Percentiles rank a stretch among this genome's conserved stretches.
Conservation (phyloP, 2,329 filamentous ascomycete species). For the Colletotrichum magnum region DNA sequence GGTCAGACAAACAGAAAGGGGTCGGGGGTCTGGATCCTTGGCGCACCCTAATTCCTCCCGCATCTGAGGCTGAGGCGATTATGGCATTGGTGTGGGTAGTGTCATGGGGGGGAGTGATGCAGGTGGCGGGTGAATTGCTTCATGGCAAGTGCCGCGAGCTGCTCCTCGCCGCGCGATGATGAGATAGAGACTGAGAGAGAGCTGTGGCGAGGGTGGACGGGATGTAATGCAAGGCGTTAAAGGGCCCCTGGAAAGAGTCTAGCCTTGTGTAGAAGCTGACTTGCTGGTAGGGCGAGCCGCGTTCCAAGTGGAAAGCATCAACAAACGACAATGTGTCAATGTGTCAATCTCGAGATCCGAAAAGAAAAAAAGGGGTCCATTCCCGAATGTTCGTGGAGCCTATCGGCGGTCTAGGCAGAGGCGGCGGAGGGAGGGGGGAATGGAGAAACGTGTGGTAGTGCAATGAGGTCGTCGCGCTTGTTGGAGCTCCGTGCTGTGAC, state of each 20-base stretch:
- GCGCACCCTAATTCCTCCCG: conserved; percentile 18
- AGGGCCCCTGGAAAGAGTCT: not conserved
- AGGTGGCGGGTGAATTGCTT: conserved; percentile 38
- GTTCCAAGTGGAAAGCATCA: conserved; percentile 6
- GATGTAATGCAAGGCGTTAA: not conserved
- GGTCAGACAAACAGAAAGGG: conserved; percentile 16
- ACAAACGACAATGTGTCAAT: conserved; percentile 27
- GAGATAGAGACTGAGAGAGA: not conserved
- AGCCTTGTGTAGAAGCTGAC: conserved; percentile 15
- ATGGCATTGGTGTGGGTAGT: conserved; percentile 23
- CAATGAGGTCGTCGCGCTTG: conserved; percentile 36
- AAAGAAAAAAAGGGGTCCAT: conserved; percentile 10
- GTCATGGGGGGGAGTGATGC: conserved; percentile 25
- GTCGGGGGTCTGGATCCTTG: conserved; percentile 31
- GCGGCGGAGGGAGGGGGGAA: not conserved
- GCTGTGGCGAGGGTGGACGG: conserved; percentile 26
- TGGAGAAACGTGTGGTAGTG: conserved; percentile 14
- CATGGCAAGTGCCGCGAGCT: conserved; percentile 17
- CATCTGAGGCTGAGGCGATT: conserved; percentile 32
- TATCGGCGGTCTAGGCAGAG: conserved; percentile 4
- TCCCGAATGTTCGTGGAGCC: conserved; percentile 18
- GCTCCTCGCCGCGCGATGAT: conserved; percentile 28
- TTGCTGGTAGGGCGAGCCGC: conserved; percentile 21
- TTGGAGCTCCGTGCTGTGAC: conserved; percentile 33
- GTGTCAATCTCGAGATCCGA: conserved; percentile 31